These are phyloP conservation scores for Dalechampia spathulata DNA, from an alignment of 441 rosid species.

Conservation along the genomic window DNA sequence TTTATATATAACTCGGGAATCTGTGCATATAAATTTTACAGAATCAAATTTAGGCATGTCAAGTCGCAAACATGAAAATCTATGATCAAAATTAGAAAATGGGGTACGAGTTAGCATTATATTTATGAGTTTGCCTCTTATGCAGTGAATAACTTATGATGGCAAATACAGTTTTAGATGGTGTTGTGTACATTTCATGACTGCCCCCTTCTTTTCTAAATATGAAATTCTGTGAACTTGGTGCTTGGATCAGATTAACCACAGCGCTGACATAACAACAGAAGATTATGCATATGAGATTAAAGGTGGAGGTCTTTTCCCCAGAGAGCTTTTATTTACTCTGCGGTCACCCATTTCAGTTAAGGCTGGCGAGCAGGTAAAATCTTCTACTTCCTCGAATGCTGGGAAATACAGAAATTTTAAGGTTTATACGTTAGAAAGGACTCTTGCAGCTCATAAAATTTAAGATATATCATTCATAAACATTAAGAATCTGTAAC, in stretches of 20 bases:
- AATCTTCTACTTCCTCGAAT: slow-evolving; percentile 13
- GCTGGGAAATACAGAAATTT: neutral
- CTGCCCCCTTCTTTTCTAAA: slow-evolving; percentile 8
- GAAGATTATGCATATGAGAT: slow-evolving; percentile 90
- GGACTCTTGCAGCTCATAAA: neutral
- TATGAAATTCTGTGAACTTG: slow-evolving; percentile 21
- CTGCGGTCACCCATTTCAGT: slow-evolving; percentile 67
- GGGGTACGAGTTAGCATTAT: too few relatives aligned
- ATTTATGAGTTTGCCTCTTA: too few relatives aligned
- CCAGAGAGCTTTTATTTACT: slow-evolving; percentile 80
- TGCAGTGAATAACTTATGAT: too few relatives aligned
- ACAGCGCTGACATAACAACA: slow-evolving; percentile 58
- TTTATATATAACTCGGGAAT: too few relatives aligned
- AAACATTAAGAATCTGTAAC: neutral
- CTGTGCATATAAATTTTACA: too few relatives aligned
- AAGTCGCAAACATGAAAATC: too few relatives aligned
- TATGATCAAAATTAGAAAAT: too few relatives aligned
- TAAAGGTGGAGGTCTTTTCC: slow-evolving; percentile 88
- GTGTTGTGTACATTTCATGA: neutral
- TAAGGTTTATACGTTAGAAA: neutral
- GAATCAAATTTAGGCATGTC: too few relatives aligned
- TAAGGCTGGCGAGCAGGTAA: slow-evolving; percentile 91
- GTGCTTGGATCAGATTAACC: slow-evolving; percentile 61
- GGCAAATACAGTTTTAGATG: neutral
- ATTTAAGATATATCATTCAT: neutral